These are phyloP conservation scores for Kwoniella heveanensis DNA, from an alignment of 768 basidiomycete species.

Conservation along the genomic window DNA sequence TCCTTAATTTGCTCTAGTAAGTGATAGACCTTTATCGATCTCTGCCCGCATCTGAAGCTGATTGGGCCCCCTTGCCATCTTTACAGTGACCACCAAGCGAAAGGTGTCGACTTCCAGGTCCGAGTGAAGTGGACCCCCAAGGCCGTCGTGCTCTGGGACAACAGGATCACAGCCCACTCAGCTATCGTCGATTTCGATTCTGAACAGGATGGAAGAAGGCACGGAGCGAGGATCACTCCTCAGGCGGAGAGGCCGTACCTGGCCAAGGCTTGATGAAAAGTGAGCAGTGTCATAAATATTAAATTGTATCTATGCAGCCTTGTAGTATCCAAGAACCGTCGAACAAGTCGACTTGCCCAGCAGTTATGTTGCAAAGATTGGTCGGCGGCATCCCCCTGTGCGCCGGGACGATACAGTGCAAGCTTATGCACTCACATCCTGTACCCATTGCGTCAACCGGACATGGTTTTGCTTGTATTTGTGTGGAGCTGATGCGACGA, in stretches of 20 bases:
- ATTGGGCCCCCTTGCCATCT: not conserved
- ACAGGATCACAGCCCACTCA: constrained; percentile 61
- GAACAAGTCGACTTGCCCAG: too few relatives aligned
- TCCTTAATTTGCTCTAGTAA: constrained; percentile 43
- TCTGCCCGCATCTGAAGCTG: too few relatives aligned
- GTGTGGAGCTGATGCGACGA: too few relatives aligned
- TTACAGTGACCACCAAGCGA: constrained; percentile 69
- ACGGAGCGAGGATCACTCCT: constrained; percentile 77
- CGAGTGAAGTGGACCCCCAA: constrained; percentile 74
- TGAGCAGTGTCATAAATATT: not conserved
- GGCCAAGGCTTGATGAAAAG: not conserved
- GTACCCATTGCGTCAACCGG: too few relatives aligned
- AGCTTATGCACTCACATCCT: too few relatives aligned
- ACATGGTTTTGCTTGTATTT: too few relatives aligned
- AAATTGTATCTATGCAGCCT: not conserved
- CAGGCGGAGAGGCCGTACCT: constrained; percentile 71
- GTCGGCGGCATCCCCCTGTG: too few relatives aligned
- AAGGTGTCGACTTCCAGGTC: constrained; percentile 75
- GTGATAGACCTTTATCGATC: too few relatives aligned
- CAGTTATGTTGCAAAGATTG: too few relatives aligned
- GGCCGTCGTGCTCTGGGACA: constrained; percentile 83
- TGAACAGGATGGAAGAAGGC: constrained; percentile 65
- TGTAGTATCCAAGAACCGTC: too few relatives aligned
- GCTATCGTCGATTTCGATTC: constrained; percentile 75
- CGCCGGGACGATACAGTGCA: too few relatives aligned